Evolutionary conservation across 345 rosid genomes (phyloP).

Genomic region (Eucalyptus regnans): DNA sequence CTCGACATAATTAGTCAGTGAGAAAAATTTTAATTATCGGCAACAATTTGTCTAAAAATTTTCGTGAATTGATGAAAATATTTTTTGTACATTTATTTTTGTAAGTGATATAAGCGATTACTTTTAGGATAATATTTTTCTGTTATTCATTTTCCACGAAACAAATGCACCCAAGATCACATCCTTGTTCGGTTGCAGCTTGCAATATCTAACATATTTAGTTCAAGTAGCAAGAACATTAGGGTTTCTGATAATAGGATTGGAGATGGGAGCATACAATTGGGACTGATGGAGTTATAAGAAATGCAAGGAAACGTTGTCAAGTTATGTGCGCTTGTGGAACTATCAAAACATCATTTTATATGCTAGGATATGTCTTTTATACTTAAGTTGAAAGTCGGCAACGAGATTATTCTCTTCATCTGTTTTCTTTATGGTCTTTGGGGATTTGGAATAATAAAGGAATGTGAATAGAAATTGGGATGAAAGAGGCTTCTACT

Average conservation of each 20-base stretch:
- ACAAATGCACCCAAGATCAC: not conserved
- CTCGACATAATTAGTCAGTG: not conserved
- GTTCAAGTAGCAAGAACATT: not conserved
- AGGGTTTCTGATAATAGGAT: not conserved
- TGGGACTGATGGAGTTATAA: not conserved
- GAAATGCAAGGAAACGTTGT: not conserved
- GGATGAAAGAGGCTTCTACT: not conserved
- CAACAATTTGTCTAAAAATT: not conserved
- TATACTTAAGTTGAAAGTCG: not conserved
- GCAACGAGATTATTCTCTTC: not conserved
- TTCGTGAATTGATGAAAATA: not conserved
- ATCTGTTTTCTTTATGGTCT: not conserved
- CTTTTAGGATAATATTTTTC: not conserved
- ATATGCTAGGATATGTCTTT: not conserved
- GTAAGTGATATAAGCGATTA: not conserved
- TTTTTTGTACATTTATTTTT: not conserved
- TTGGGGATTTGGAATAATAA: not conserved
- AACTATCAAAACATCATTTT: not conserved
- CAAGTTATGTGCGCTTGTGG: not conserved
- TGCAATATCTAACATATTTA: not conserved
- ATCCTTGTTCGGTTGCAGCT: not conserved
- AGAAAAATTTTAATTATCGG: not conserved
- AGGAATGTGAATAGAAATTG: not conserved
- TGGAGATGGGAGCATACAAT: not conserved
- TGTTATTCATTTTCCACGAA: not conserved